Evolutionary conservation across 2,329 filamentous ascomycete species (phyloP).

Genomic region (Xylariaceae sp.): DNA sequence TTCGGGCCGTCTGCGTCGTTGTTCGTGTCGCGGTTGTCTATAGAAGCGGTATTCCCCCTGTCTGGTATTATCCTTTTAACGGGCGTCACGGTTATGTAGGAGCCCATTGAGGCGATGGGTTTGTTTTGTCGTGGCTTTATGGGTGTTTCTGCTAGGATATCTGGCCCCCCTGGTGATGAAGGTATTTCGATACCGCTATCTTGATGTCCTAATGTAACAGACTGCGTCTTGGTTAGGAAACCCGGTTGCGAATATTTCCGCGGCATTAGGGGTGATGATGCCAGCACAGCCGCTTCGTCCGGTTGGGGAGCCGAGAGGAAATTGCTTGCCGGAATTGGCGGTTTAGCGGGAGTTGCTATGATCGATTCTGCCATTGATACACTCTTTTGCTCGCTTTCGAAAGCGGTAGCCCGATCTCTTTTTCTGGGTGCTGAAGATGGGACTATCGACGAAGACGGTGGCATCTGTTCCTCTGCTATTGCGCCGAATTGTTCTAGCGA

Average conservation of each 20-base stretch:
- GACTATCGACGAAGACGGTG: constrained; percentile 39
- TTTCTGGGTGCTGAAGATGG: constrained; percentile 40
- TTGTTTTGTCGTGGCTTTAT: constrained; percentile 30
- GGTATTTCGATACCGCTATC: constrained; percentile 33
- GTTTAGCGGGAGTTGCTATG: constrained; percentile 26
- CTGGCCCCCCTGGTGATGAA: constrained; percentile 27
- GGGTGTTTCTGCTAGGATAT: constrained; percentile 36
- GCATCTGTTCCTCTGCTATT: constrained; percentile 27
- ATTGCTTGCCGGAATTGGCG: constrained; percentile 15
- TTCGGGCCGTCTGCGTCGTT: constrained; percentile 14
- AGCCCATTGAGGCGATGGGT: constrained; percentile 19
- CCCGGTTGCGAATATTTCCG: constrained; percentile 24
- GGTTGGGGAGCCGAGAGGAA: constrained; percentile 23
- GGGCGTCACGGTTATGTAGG: constrained; percentile 26
- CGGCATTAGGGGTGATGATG: constrained; percentile 31
- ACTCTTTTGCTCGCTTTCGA: constrained; percentile 31
- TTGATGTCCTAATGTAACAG: constrained; percentile 19
- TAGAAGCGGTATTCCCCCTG: constrained; percentile 2
- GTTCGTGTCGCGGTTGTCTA: neutral
- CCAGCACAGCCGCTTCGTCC: constrained; percentile 30
- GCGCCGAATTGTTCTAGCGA: constrained; percentile 21
- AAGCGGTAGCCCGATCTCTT: constrained; percentile 32
- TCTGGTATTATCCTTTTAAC: constrained; percentile 22
- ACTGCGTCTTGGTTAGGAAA: constrained; percentile 17
- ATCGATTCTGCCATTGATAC: constrained; percentile 15